These are phyloP conservation scores for Neurospora tetraspora DNA, from an alignment of 495 filamentous ascomycete genomes.

Conservation along the genomic window DNA sequence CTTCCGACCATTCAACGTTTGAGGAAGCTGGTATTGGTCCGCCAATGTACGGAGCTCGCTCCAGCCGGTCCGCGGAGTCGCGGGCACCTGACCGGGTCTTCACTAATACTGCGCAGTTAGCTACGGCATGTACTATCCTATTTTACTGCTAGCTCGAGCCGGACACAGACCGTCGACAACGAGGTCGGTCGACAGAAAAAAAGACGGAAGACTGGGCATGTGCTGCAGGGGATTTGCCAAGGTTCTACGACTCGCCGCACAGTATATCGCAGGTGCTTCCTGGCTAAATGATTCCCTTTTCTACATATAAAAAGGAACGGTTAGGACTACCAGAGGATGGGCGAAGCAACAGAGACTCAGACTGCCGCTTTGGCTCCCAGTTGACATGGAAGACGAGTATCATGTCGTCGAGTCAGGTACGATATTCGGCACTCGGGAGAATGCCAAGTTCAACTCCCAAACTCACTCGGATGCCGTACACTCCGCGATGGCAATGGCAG, in stretches of 20 bases:
- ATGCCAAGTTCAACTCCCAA: background rate
- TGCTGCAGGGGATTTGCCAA: background rate
- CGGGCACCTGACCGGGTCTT: background rate
- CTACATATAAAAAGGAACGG: background rate
- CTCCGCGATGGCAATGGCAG: background rate
- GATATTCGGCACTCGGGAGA: background rate
- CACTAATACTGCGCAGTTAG: background rate
- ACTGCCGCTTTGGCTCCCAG: background rate
- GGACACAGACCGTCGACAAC: background rate
- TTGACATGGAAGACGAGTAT: background rate
- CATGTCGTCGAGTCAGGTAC: background rate
- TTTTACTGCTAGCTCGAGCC: background rate
- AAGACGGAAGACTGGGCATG: background rate
- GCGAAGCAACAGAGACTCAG: background rate
- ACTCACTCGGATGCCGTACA: background rate
- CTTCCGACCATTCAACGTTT: background rate
- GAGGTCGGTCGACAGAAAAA: background rate
- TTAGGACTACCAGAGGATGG: background rate
- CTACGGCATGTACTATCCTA: background rate
- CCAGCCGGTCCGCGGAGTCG: background rate
- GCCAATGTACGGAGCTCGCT: background rate
- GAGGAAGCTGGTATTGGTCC: background rate
- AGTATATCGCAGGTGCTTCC: background rate
- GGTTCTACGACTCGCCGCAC: background rate
- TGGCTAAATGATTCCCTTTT: background rate